Conservation (phyloP, 345 rosid species). For the Arabidopsis arenosa region DNA sequence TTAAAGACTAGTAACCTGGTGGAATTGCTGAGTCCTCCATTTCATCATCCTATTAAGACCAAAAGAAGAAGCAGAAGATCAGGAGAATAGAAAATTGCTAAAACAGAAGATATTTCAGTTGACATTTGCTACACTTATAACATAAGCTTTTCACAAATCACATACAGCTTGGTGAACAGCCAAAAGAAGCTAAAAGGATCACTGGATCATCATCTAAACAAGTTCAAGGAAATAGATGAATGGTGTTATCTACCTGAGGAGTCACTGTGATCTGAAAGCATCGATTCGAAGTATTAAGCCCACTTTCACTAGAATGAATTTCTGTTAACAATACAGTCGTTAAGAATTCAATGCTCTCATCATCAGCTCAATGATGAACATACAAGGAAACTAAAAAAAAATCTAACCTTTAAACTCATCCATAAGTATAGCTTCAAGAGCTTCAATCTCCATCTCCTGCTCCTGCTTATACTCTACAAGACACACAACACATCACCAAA, state of each 20-base stretch:
- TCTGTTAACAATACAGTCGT: constrained; percentile 52
- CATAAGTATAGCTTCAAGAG: constrained; percentile 92
- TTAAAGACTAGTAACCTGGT: constrained; percentile 62
- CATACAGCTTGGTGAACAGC: background rate
- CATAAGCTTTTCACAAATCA: constrained; percentile 9
- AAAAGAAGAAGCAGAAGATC: constrained; percentile 14
- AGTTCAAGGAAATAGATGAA: constrained; percentile 6
- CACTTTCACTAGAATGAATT: constrained; percentile 89
- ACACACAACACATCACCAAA: background rate
- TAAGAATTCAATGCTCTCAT: constrained; percentile 29
- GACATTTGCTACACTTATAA: constrained; percentile 14
- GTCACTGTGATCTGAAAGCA: constrained; percentile 80
- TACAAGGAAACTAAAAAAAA: constrained; percentile 14
- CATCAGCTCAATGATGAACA: constrained; percentile 30
- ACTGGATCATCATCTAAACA: constrained; percentile 4
- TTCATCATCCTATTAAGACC: constrained; percentile 72
- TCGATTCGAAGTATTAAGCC: constrained; percentile 80
- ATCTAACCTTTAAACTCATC: constrained; percentile 89
- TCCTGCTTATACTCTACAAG: constrained; percentile 74
- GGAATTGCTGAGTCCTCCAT: constrained; percentile 58
- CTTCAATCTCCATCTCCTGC: constrained; percentile 98
- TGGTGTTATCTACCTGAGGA: constrained; percentile 66
- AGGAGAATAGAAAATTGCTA: constrained; percentile 20
- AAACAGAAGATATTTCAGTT: constrained; percentile 7
- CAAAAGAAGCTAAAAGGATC: background rate